Evolutionary conservation across 202 grass and related monocot species (phyloP).

Genomic region (Elaeis oleifera): DNA sequence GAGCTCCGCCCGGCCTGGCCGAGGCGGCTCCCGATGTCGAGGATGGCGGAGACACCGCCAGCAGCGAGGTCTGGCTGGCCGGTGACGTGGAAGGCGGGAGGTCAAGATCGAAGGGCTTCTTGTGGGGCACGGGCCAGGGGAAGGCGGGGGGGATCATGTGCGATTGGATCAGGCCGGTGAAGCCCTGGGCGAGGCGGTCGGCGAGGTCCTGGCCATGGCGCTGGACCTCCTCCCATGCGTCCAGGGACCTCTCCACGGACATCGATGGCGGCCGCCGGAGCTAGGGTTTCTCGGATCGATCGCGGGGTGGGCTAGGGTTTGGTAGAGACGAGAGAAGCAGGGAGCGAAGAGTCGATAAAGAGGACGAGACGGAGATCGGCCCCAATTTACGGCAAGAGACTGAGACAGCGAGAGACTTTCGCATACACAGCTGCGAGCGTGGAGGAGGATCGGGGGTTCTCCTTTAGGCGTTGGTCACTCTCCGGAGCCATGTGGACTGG

Average conservation of each 20-base stretch:
- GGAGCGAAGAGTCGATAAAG: too few relatives aligned
- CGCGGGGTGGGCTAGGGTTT: too few relatives aligned
- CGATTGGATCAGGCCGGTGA: constrained; percentile 63
- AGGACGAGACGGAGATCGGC: too few relatives aligned
- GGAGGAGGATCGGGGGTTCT: too few relatives aligned
- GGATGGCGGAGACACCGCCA: constrained; percentile 30
- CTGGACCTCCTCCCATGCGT: constrained; percentile 88
- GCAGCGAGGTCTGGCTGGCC: constrained; percentile 8
- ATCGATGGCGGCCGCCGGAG: too few relatives aligned
- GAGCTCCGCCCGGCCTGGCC: constrained; percentile 67
- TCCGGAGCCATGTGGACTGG: too few relatives aligned
- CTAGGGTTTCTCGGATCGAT: too few relatives aligned
- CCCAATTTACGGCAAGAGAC: too few relatives aligned
- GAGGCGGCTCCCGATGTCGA: constrained; percentile 63
- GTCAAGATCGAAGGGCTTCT: constrained; percentile 38
- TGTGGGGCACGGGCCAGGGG: constrained; percentile 38
- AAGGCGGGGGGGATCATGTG: constrained; percentile 38
- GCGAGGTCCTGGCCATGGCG: constrained; percentile 85
- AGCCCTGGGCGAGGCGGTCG: constrained; percentile 74
- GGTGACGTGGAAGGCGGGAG: constrained; percentile 24
- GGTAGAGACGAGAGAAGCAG: too few relatives aligned
- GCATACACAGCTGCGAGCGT: too few relatives aligned
- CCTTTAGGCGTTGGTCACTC: too few relatives aligned
- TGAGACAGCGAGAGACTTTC: too few relatives aligned
- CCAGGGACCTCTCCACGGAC: constrained; percentile 68